Conservation (phyloP, 139 green algal species). For the Limnomonas spitsbergensis region DNA sequence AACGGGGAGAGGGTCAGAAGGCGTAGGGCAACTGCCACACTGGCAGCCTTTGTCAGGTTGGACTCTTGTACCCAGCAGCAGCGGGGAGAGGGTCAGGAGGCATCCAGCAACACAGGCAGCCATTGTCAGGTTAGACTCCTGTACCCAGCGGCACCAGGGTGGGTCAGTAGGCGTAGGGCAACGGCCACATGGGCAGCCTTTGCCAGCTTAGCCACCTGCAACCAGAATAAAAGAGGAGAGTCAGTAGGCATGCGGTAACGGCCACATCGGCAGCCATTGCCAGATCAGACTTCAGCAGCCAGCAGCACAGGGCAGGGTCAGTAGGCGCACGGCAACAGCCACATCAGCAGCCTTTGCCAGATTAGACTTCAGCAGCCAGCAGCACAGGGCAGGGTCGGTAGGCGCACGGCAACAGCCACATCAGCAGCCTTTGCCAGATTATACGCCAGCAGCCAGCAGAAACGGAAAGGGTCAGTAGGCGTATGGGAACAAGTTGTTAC, state of each 20-base stretch:
- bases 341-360: no score
- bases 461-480: background rate
- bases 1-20: background rate
- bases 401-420: no score
- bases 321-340: no score
- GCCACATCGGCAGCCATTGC: background rate
- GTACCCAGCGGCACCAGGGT: no score
- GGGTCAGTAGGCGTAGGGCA: no score
- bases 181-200: constrained; percentile 66
- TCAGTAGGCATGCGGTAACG: background rate
- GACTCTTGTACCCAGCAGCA: background rate
- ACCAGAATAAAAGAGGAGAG: no score
- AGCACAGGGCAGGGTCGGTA: no score
- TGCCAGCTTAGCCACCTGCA: constrained; percentile 44
- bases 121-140: no score
- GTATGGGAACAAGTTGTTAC: no score
- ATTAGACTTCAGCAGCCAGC: no score
- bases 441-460: no score
- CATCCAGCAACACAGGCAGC: no score
- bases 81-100: background rate
- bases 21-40: background rate
- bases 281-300: background rate
- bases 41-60: background rate
- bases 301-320: background rate
- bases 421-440: constrained; percentile 54